phyloP scores from a whole-genome alignment of 2,329 filamentous ascomycete genomes.

The Hypoxylon sp. region DNA sequence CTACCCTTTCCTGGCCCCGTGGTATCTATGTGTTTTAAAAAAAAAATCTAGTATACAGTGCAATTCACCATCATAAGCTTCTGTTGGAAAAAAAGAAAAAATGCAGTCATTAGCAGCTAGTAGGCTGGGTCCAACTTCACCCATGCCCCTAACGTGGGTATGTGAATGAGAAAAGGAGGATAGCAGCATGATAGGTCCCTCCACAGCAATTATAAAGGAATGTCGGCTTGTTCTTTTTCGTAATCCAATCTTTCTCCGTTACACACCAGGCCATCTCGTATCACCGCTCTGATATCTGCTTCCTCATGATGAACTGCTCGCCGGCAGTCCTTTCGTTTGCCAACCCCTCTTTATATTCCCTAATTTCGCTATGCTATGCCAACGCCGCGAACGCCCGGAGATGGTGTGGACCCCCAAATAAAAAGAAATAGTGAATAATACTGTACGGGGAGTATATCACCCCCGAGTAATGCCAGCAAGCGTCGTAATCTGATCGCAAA shows the following conservation, averaged over 20 bases:
- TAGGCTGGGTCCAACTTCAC: constrained; percentile 12
- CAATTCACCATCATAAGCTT: constrained; percentile 34
- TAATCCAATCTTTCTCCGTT: constrained; percentile 37
- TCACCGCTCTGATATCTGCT: constrained; percentile 9
- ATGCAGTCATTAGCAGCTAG: constrained; percentile 40
- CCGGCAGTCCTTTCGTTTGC: constrained; percentile 28
- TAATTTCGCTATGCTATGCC: constrained; percentile 42
- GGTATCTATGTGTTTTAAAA: constrained; percentile 36
- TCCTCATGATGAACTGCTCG: constrained; percentile 32
- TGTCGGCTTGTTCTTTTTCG: constrained; percentile 26
- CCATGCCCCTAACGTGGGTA: constrained; percentile 14
- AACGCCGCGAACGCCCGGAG: constrained; percentile 40
- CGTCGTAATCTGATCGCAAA: constrained; percentile 17
- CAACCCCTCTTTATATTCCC: constrained; percentile 35
- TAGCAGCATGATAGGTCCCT: constrained; percentile 12
- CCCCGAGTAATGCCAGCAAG: constrained; percentile 7
- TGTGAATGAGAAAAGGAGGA: constrained; percentile 19
- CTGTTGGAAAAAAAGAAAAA: constrained; percentile 31
- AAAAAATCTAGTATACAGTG: constrained; percentile 42
- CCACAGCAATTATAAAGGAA: constrained; percentile 38
- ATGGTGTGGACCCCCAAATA: constrained; percentile 6
- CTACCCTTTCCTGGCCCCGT: constrained; percentile 19
- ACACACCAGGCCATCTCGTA: constrained; percentile 8
- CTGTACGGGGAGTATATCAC: too few relatives aligned
- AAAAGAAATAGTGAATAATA: constrained; percentile 20